phyloP scores from a whole-genome alignment of 1,139 yeast genomes.

The Suhomyces ambrosiae region DNA sequence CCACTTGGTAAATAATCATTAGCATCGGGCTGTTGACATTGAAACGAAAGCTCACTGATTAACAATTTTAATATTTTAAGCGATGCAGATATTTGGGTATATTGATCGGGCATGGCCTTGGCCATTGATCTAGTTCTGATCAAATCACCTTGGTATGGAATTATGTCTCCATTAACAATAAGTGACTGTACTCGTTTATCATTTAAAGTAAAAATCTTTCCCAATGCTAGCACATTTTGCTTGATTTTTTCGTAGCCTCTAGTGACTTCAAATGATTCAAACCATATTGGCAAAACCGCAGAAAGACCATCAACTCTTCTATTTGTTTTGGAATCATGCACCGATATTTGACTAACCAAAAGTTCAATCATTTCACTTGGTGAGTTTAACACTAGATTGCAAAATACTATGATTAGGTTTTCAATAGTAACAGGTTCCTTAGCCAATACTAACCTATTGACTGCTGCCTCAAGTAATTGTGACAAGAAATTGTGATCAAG shows the following conservation, averaged over 20 bases:
- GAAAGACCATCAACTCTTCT: slow-evolving; percentile 39
- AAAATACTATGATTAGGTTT: slow-evolving; percentile 74
- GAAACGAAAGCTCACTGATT: slow-evolving; percentile 67
- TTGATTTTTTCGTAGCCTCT: slow-evolving; percentile 77
- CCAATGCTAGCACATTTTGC: slow-evolving; percentile 71
- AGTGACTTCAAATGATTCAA: slow-evolving; percentile 75
- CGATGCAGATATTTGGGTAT: slow-evolving; percentile 67
- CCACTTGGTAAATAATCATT: slow-evolving; percentile 37
- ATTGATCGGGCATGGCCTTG: slow-evolving; percentile 61
- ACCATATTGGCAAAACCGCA: slow-evolving; percentile 72
- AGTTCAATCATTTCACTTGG: slow-evolving; percentile 64
- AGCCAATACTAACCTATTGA: slow-evolving; percentile 63
- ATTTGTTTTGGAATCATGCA: slow-evolving; percentile 30
- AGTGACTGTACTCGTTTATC: slow-evolving; percentile 56
- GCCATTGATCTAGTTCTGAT: slow-evolving; percentile 88
- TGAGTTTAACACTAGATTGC: slow-evolving; percentile 65
- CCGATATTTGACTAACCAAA: slow-evolving; percentile 43
- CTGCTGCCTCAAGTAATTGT: slow-evolving; percentile 71
- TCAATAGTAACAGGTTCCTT: slow-evolving; percentile 73
- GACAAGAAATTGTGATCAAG: slow-evolving; percentile 54
- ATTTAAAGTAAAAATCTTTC: slow-evolving; percentile 58
- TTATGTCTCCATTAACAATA: slow-evolving; percentile 74
- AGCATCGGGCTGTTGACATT: slow-evolving; percentile 49
- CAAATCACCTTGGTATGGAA: slow-evolving; percentile 60
- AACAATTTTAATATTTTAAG: slow-evolving; percentile 73